Base-by-base conservation (phyloP, 495 filamentous ascomycete species). In the Emericellopsis terricola region DNA sequence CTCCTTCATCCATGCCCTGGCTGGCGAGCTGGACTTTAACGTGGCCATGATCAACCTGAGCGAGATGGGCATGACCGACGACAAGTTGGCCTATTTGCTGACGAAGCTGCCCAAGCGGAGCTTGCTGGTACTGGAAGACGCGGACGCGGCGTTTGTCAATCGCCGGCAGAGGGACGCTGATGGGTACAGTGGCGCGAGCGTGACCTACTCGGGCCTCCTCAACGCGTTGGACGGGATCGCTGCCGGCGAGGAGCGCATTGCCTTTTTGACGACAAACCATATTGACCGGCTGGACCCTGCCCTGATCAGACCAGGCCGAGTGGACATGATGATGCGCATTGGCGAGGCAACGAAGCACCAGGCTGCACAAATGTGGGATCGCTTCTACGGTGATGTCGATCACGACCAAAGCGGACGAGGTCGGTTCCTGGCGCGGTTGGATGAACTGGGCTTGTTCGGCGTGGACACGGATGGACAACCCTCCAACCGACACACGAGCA, bases 211-310 rank as follows among this genome's bases (percentile, higher is more conserved):
- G 0, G 89, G 89, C 0, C 50, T 97, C 33, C 54, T 97, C 38
- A 97, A 97, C 54, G 84, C 91, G 1, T 58, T 97, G 10, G 89
- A 97, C 42, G 89, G 89, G 0, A 76, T 94, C 6, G 85, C 86
- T n/a, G 91, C 86, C 38, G 82, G 83, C 2, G 89, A 97, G 45
- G 84, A 96, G 53, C 68, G 89, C 11, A 76, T 97, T 34, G 70
- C 91, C 11, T 89, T 97, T 51, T 67, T 97, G 33, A 97, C 89
- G 4, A 97, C 89, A 15, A 97, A 97, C 42, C 81, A 94, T 40
- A 71, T 91, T 19, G 81, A 92, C 36, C 69, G 81, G 13, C 68
- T 97, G 2, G 89, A 97, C 45, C 71, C 75, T 41, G 89, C 89
- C 15, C 59, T 97, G 27, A 78, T 97, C 18, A 68, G 89, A 18